A percentile compares a stretch with the other conserved stretches of the same genome.
Conservation (phyloP, 345 rosid genomes). For the Dipteronia dyeriana region DNA sequence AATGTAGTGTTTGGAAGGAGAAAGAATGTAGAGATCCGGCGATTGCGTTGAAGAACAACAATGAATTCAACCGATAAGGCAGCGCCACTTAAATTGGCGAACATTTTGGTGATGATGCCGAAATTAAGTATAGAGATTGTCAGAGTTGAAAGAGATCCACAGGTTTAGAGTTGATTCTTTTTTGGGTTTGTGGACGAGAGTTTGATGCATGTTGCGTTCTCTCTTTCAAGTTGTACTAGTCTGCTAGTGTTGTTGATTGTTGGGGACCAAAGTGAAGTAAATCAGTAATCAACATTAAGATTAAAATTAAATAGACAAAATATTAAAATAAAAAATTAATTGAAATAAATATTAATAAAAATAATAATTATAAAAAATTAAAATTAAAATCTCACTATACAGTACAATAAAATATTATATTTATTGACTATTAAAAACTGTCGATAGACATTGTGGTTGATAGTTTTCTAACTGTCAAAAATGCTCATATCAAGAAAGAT, state of each 20-base stretch:
- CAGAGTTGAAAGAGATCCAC: constrained; percentile 47
- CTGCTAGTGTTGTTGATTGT: too few relatives aligned
- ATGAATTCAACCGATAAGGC: constrained; percentile 11
- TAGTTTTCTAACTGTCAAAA: too few relatives aligned
- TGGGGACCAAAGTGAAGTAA: constrained; percentile 23
- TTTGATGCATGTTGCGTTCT: background rate
- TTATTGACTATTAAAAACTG: too few relatives aligned
- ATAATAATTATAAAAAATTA: too few relatives aligned
- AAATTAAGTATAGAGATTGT: background rate
- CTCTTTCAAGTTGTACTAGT: background rate
- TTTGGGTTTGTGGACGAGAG: constrained; percentile 19
- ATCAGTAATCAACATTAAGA: too few relatives aligned
- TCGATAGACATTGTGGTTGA: too few relatives aligned
- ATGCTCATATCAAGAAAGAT: too few relatives aligned
- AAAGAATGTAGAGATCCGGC: constrained; percentile 27
- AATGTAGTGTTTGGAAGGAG: background rate
- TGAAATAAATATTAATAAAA: too few relatives aligned
- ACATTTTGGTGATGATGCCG: constrained; percentile 23
- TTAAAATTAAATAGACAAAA: too few relatives aligned
- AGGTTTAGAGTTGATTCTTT: constrained; percentile 22
- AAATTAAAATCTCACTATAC: too few relatives aligned
- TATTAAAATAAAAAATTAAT: too few relatives aligned
- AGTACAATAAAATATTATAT: too few relatives aligned
- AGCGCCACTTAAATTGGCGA: constrained; percentile 29
- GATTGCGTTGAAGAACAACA: constrained; percentile 18